Evolutionary conservation across 352 stramenopile genomes (phyloP), one percentile per base, ranked within the genome.

Genomic region (Phytophthora hybrid): DNA sequence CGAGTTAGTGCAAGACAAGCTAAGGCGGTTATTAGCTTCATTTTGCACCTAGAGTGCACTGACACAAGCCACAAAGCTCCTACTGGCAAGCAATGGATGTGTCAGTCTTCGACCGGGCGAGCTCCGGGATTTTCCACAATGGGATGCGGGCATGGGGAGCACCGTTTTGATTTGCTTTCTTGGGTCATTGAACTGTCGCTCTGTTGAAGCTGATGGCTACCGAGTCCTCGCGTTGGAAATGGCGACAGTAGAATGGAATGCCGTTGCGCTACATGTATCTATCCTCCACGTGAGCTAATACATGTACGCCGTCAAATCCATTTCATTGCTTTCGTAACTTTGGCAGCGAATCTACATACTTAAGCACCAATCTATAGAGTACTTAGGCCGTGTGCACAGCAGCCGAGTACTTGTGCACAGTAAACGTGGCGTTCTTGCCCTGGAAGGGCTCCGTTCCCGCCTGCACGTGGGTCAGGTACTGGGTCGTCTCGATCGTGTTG

Each of bases 401-500:
- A 0, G 61, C 68, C 39, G 69, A 71, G 73, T 80, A 77, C 46
- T 73, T 64, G 1, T 55, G 53, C 34, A 77, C 73, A 0, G 63
- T 74, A 16, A 80, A 31, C 23, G 52, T 77, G 60, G 60, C 73
- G n/a, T 82, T 79, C 37, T 72, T 70, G 37, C 62, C 76, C 9
- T 60, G 51, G 64, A 82, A 79, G 3, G 71, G 72, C 53, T 79
- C 71, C n/a, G 71, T 78, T 56, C 75, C 75, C 52, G 62, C 72
- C 64, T 82, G 54, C 37, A 82, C 56, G 18, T 65, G 59, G 16
- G 63, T 77, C 41, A 82, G 67, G 61, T 66, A 82, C 71, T 82
- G 71, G 6, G 47, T 77, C 37, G 34, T 39, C 4, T 51, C 21
- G n/a, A 82, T 69, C 26, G 61, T 71, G 64, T 77, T 60, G 57